Base-by-base conservation (phyloP, 179 eudicot genomes). In the Silene vulgaris region DNA sequence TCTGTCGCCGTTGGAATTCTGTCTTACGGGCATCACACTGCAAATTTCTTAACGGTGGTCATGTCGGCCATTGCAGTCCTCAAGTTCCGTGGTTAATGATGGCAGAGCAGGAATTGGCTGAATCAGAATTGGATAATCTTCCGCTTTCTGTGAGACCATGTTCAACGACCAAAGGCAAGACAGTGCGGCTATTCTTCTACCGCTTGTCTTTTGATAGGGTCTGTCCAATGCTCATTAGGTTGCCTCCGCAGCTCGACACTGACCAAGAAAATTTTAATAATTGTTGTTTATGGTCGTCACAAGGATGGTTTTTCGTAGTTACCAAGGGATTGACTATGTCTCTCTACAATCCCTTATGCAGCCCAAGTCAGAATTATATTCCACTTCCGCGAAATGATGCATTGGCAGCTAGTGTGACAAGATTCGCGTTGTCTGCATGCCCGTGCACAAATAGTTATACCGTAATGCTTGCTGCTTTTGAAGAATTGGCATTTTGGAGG, bases 41-140 rank as follows among this genome's bases (percentile, higher is more conserved):
- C 29, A 69, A 69, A 37, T 40, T 43, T 16, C n/a, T 40, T 19
- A 6, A 45, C 3, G n/a, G n/a, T 43, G 16, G n/a, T 19, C 72
- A 19, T 20, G n/a, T 13, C 1, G 56, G 29, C 29, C 1, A 12
- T 40, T 19, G n/a, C 57, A 6, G 29, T 45, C 29, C 5, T 19
- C 72, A 69, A 20, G 72, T 69, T 19, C 72, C 57, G 28, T 69
- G 72, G 72, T n/a, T 69, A 6, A 69, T 67, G 54, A 35, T 69
- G 56, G 56, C 72, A 7, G 30, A 69, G 30, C 56, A 69, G 1
- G 57, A 40, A 40, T 14, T 0, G 40, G 48, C 30, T 66, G 11
- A 66, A 14, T 13, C 1, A 30, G 48, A 66, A 30, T 4, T 3
- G 0, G 4, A 30, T 30, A 4, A 4, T 35, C 0, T 30, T 30